Conservation (phyloP, 352 stramenopile genomes). For the Thraustotheca clavata region DNA sequence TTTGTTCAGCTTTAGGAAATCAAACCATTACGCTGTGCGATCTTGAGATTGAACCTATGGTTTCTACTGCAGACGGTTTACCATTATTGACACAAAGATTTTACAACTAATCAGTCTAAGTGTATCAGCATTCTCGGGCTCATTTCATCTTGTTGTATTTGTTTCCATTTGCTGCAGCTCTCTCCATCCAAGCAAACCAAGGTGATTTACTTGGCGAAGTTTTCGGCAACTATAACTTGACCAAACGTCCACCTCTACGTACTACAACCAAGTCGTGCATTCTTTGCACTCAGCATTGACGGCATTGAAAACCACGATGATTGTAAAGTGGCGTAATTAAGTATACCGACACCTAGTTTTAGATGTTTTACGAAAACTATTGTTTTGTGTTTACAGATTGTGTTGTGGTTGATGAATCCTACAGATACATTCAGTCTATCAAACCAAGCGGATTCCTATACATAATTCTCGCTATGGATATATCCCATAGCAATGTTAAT, state of each 20-base stretch:
- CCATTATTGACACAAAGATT: not conserved
- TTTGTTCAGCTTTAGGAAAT: not conserved
- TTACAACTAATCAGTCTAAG: not conserved
- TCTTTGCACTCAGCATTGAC: not conserved
- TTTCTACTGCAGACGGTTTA: not conserved
- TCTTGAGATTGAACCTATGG: not conserved
- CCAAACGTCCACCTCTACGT: too few relatives aligned
- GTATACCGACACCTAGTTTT: too few relatives aligned
- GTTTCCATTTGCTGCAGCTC: not conserved
- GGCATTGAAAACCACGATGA: not conserved
- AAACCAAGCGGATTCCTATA: too few relatives aligned
- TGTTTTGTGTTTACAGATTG: too few relatives aligned
- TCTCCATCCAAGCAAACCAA: not conserved
- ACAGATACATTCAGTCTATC: too few relatives aligned
- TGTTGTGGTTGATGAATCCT: too few relatives aligned
- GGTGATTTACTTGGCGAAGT: not conserved
- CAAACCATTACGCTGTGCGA: not conserved
- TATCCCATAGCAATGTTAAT: too few relatives aligned
- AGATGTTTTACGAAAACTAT: too few relatives aligned
- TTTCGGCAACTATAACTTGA: not conserved
- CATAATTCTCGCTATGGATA: too few relatives aligned
- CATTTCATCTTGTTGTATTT: not conserved
- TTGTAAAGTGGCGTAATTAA: too few relatives aligned
- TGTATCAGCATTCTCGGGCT: not conserved
- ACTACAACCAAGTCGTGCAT: not conserved